Base-by-base conservation (phyloP, 73 alveolate species). In the Loxodes magnus region DNA sequence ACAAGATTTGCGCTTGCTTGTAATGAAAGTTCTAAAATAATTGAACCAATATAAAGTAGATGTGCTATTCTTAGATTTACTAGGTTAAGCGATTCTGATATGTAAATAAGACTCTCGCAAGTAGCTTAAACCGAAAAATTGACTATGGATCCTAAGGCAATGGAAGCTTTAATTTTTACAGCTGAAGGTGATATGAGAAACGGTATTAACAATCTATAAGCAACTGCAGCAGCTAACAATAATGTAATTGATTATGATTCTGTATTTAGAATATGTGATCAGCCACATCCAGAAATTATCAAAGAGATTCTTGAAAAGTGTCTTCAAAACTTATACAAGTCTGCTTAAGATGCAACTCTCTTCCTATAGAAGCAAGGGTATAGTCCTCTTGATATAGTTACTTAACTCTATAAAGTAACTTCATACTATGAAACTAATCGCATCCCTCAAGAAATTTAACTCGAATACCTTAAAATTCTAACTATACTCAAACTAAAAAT, bases 131-230 rank as follows among this genome's bases (percentile, higher is more conserved):
- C 9, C 7, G 65, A 28, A 51, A 36, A 30, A 6, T 15, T 51
- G 20, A 38, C 28, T 35, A 75, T 48, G 52, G 91, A 79, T 33
- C 77, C 75, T 21, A 82, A 62, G 15, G 99, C 98, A 4, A 31
- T 90, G 33, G 94, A 90, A 38, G 98, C 99, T 12, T 49, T 93
- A 14, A 71, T 87, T 26, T 92, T 89, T 65, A 80, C 97, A 6
- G 91, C 94, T 5, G 98, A 94, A 53, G 99, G 99, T 6, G 99
- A 95, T 74, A 95, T 95, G 99, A 82, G 99, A 72, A 83, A 87
- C 35, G 99, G 98, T 4, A 70, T 95, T 29, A 95, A 95, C 70
- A 94, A 94, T 50, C 67, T 93, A 10, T 87, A 95, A 71, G 96
- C 98, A 15, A 89, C 98, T 14, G 64, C 43, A 37, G 90, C 96